A percentile compares a stretch with the other conserved stretches of the same genome.
Conservation (phyloP, 148 eudicot species). For the Rhododendron ferrugineum region DNA sequence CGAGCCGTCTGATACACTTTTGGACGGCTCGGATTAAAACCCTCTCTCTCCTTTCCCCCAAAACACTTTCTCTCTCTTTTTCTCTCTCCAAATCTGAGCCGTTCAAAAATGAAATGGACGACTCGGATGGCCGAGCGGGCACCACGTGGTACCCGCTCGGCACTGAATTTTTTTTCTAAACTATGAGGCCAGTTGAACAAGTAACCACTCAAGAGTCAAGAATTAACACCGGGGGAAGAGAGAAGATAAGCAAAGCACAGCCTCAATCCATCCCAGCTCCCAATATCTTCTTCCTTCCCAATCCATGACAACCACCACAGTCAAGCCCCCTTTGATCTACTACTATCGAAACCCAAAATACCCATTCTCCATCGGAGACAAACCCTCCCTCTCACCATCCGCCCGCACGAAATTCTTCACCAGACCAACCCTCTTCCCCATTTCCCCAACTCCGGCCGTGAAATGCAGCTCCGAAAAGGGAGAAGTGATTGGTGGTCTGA, state of each 20-base stretch:
- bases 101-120: too few species aligned
- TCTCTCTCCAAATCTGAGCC: too few species aligned
- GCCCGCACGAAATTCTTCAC: not conserved
- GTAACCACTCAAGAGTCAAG: not conserved
- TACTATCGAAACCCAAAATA: constrained; percentile 15
- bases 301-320: constrained; percentile 11
- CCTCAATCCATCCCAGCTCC: not conserved
- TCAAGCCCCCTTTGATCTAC: constrained; percentile 9
- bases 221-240: not conserved
- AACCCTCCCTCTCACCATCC: not conserved
- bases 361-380: not conserved
- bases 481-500: constrained; percentile 25
- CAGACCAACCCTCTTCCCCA: not conserved
- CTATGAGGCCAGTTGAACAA: too few species aligned
- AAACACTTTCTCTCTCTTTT: too few species aligned
- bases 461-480: constrained; percentile 31
- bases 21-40: too few species aligned
- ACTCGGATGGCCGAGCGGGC: too few species aligned
- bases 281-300: not conserved
- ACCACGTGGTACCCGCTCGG: too few species aligned
- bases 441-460: not conserved
- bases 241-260: not conserved
- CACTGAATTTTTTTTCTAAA: too few species aligned
- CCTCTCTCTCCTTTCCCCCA: too few species aligned
- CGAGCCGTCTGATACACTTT: too few species aligned